Conservation (phyloP, 352 stramenopile species). For the Phytophthora foliorum region DNA sequence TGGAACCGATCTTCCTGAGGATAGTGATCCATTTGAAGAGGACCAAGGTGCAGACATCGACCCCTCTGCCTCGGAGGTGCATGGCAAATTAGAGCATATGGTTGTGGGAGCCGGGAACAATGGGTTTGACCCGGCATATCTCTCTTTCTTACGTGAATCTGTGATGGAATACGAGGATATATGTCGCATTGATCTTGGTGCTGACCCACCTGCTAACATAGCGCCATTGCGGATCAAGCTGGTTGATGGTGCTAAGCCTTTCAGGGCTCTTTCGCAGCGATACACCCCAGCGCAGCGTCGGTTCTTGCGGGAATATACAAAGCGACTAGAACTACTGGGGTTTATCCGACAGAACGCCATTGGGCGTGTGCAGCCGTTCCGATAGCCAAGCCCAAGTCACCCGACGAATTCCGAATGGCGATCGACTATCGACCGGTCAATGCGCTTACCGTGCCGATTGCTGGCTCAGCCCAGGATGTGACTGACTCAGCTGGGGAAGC, state of each 20-base stretch:
- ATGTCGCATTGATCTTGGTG: constrained; percentile 1
- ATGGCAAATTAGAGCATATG: not conserved
- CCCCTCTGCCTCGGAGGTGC: not conserved
- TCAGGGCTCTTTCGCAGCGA: not conserved
- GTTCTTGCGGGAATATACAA: constrained; percentile 5
- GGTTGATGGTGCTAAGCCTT: constrained; percentile 3
- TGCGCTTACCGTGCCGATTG: too few species aligned
- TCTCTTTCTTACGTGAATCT: not conserved
- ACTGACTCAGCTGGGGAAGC: constrained; percentile 9
- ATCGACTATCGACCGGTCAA: too few species aligned
- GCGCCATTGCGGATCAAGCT: constrained; percentile 8
- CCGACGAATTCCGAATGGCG: too few species aligned
- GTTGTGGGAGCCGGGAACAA: not conserved
- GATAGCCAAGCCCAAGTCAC: too few species aligned
- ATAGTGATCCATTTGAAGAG: not conserved
- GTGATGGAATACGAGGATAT: constrained; percentile 19
- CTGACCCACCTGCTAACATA: not conserved
- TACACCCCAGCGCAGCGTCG: constrained; percentile 6
- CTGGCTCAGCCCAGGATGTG: too few species aligned
- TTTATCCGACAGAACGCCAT: too few species aligned
- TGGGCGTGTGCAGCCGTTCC: too few species aligned
- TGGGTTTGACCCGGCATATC: constrained; percentile 8
- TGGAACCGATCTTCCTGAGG: not conserved
- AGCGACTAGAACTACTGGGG: constrained; percentile 7
- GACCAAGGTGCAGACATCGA: not conserved